Percentiles rank a stretch among this genome's conserved stretches.
Conservation (phyloP, 1,284 basidiomycete genomes). For the Malassezia sympodialis region DNA sequence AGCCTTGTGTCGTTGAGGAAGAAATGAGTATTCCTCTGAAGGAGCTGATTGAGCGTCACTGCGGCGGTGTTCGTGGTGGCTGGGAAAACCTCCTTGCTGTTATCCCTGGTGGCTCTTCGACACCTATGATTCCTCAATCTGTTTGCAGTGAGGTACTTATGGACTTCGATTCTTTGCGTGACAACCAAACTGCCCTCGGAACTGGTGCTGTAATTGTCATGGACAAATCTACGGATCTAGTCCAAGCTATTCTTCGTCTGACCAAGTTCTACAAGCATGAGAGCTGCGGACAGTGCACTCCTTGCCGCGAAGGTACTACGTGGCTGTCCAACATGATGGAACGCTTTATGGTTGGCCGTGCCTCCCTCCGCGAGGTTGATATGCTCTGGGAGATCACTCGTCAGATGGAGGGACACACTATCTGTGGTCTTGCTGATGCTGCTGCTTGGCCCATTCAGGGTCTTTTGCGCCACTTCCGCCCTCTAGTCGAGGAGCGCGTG, state of each 20-base stretch:
- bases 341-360: conserved; percentile 69
- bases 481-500: conserved; percentile 67
- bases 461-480: conserved; percentile 86
- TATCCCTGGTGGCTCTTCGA: conserved; percentile 86
- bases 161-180: conserved; percentile 97
- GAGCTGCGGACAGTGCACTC: conserved; percentile 95
- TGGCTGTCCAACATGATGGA: conserved; percentile 48
- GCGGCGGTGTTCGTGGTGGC: conserved; percentile 83
- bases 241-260: conserved; percentile 76
- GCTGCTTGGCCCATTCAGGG: conserved; percentile 97
- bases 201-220: conserved; percentile 98
- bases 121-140: conserved; percentile 76
- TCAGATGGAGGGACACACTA: conserved; percentile 77
- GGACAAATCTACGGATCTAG: conserved; percentile 90
- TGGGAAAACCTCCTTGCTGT: conserved; percentile 95
- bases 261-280: conserved; percentile 70
- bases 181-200: conserved; percentile 83
- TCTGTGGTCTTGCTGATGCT: conserved; percentile 91
- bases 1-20: conserved; percentile 94
- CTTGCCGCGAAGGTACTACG: conserved; percentile 72
- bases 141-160: conserved; percentile 53
- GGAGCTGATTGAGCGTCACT: conserved; percentile 91
- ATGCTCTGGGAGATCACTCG: conserved; percentile 59
- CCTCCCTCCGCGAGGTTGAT: conserved; percentile 85
- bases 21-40: conserved; percentile 95